phyloP scores from a whole-genome alignment of 768 basidiomycete species.

The Pulveroboletus sp. region DNA sequence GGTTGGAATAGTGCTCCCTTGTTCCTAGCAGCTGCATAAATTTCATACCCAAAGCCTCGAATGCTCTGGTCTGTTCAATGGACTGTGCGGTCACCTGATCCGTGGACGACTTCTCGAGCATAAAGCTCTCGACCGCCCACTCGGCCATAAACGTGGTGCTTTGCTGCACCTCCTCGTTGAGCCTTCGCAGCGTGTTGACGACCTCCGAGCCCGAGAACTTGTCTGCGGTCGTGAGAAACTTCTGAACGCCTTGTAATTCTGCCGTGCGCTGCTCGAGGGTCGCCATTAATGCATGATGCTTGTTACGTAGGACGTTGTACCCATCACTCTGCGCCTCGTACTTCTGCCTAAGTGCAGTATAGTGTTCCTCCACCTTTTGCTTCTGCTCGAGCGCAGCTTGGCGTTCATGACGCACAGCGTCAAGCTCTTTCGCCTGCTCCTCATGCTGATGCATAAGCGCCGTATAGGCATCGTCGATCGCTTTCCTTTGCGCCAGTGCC shows the following conservation, averaged over 20 bases:
- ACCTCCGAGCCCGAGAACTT: slow-evolving; percentile 42
- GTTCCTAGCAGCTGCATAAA: slow-evolving; percentile 18
- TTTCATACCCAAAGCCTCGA: slow-evolving; percentile 9
- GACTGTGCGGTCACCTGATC: slow-evolving; percentile 2
- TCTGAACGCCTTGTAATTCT: slow-evolving; percentile 40
- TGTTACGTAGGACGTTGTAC: slow-evolving; percentile 7
- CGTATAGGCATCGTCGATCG: slow-evolving; percentile 6
- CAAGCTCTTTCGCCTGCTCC: slow-evolving; percentile 11
- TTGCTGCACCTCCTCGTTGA: slow-evolving; percentile 46
- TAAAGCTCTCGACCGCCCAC: slow-evolving; percentile 37
- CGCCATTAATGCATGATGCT: slow-evolving; percentile 12
- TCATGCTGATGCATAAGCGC: slow-evolving; percentile 18
- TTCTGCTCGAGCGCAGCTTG: slow-evolving; percentile 3
- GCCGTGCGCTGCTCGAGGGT: slow-evolving; percentile 37
- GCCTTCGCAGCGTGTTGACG: slow-evolving; percentile 34
- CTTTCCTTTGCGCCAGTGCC: neutral
- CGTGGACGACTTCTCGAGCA: slow-evolving; percentile 11
- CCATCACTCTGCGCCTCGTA: slow-evolving; percentile 13
- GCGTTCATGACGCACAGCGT: neutral
- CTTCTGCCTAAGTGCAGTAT: slow-evolving; percentile 3
- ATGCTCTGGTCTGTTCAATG: slow-evolving; percentile 10
- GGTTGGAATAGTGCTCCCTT: slow-evolving; percentile 22
- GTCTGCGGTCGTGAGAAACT: slow-evolving; percentile 40
- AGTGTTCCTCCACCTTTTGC: slow-evolving; percentile 1
- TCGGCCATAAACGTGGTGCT: slow-evolving; percentile 42